phyloP scores from a whole-genome alignment of 2,329 filamentous ascomycete genomes.

The Aspergillus pseudonomiae region DNA sequence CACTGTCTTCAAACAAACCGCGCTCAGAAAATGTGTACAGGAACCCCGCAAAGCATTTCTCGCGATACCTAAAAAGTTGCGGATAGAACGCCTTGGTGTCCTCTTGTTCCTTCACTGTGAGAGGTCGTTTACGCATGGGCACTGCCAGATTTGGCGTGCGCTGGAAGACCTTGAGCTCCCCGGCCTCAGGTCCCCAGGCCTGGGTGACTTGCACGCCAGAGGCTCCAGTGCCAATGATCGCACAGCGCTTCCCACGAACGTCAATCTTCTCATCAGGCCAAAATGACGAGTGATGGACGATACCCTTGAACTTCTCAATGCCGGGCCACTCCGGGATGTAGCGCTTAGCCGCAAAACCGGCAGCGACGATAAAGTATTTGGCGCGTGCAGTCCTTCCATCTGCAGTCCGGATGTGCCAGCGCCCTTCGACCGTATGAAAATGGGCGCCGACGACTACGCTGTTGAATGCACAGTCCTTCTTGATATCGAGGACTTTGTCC shows the following conservation, averaged over 20 bases:
- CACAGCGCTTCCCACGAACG: constrained; percentile 52
- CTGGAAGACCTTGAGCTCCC: constrained; percentile 63
- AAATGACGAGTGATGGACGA: constrained; percentile 58
- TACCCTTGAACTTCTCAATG: constrained; percentile 51
- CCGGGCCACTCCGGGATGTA: constrained; percentile 48
- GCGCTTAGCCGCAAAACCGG: constrained; percentile 51
- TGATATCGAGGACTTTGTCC: constrained; percentile 47
- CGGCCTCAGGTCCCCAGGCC: constrained; percentile 58
- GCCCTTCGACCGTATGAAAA: constrained; percentile 40
- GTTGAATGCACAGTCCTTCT: constrained; percentile 50
- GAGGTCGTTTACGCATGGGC: constrained; percentile 58
- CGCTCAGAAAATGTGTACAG: constrained; percentile 58
- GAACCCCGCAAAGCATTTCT: constrained; percentile 62
- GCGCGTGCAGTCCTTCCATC: constrained; percentile 44
- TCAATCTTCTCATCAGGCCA: constrained; percentile 56
- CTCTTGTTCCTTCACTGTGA: constrained; percentile 57
- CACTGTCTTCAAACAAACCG: constrained; percentile 58
- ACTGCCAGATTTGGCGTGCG: constrained; percentile 68
- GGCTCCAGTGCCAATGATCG: constrained; percentile 60
- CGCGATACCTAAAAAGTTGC: constrained; percentile 57
- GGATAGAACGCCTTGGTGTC: constrained; percentile 49
- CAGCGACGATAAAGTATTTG: constrained; percentile 51
- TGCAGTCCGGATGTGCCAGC: constrained; percentile 51
- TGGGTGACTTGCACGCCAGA: constrained; percentile 62
- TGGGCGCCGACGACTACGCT: constrained; percentile 46